A percentile compares a stretch with the other conserved stretches of the same genome.
phyloP scores from a whole-genome alignment of 306 rosid genomes.

The Sicyos edulis region DNA sequence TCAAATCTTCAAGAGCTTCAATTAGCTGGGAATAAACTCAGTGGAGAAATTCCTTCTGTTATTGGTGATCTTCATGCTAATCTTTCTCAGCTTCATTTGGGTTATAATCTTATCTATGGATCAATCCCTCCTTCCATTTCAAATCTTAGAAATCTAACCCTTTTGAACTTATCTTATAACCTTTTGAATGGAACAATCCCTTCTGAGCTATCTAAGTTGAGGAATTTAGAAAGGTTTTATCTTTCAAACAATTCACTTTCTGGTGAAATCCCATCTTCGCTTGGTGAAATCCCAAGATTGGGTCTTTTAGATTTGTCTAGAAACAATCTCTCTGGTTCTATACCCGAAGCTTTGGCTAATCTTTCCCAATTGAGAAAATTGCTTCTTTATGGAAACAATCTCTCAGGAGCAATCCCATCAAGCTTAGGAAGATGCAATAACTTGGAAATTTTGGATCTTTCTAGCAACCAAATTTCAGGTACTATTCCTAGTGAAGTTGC shows the following conservation, averaged over 20 bases:
- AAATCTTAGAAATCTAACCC: constrained; percentile 64
- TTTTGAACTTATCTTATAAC: constrained; percentile 73
- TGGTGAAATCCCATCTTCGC: constrained; percentile 70
- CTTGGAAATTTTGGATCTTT: constrained; percentile 77
- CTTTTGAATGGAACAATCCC: constrained; percentile 75
- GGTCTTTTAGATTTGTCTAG: constrained; percentile 78
- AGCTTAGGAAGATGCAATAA: constrained; percentile 74
- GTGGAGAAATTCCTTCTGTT: constrained; percentile 64
- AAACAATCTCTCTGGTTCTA: constrained; percentile 73
- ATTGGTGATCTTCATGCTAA: constrained; percentile 67
- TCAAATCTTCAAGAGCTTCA: constrained; percentile 71
- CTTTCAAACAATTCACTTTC: constrained; percentile 73
- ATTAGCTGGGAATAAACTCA: constrained; percentile 67
- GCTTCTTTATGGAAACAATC: constrained; percentile 58
- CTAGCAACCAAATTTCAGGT: constrained; percentile 62
- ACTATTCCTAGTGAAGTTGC: constrained; percentile 74
- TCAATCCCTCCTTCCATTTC: constrained; percentile 67
- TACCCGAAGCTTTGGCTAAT: constrained; percentile 77
- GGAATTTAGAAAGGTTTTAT: constrained; percentile 61
- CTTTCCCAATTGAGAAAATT: constrained; percentile 78
- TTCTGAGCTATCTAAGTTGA: constrained; percentile 41
- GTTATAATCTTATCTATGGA: constrained; percentile 59
- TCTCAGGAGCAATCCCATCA: constrained; percentile 71
- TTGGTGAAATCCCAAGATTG: constrained; percentile 56
- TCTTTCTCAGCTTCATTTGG: constrained; percentile 56